A percentile compares a stretch with the other conserved stretches of the same genome.
phyloP scores from a whole-genome alignment of 2,329 filamentous ascomycete species.

The Cyphellophora attinorum region DNA sequence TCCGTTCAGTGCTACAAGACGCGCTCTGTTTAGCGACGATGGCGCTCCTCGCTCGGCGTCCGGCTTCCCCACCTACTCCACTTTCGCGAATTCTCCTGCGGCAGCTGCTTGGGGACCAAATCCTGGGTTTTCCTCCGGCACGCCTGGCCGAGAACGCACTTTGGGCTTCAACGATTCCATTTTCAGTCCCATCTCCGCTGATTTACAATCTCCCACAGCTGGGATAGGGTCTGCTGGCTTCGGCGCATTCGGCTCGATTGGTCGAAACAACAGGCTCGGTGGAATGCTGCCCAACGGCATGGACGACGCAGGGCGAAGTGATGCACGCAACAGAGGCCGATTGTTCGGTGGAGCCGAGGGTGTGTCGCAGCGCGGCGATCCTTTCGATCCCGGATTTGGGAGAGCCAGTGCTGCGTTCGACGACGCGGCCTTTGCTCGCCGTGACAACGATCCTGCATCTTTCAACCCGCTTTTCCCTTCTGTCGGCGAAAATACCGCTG shows the following conservation, averaged over 20 bases:
- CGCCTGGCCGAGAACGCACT: conserved; percentile 51
- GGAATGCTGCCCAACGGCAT: conserved; percentile 80
- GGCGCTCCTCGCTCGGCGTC: conserved; percentile 65
- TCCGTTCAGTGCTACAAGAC: conserved; percentile 36
- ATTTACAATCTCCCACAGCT: conserved; percentile 66
- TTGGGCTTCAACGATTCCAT: conserved; percentile 50
- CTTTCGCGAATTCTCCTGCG: conserved; percentile 50
- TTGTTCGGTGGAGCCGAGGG: background rate
- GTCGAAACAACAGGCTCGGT: conserved; percentile 71
- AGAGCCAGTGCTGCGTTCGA: background rate
- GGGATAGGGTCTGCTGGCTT: conserved; percentile 52
- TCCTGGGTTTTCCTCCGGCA: conserved; percentile 61
- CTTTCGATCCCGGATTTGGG: conserved; percentile 10
- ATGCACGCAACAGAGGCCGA: conserved; percentile 17
- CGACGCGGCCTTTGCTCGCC: conserved; percentile 1
- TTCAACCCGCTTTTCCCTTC: no score
- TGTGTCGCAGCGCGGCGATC: conserved; percentile 9
- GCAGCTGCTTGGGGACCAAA: conserved; percentile 34
- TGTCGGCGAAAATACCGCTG: no score
- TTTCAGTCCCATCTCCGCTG: conserved; percentile 66
- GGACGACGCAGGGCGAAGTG: conserved; percentile 77
- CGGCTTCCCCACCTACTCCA: conserved; percentile 39
- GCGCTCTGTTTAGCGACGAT: conserved; percentile 53
- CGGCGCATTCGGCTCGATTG: conserved; percentile 50
- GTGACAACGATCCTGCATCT: background rate